Evolutionary conservation across 768 basidiomycete species (phyloP), one percentile per base, ranked within the genome.

Genomic region (Panaeolus papilionaceus): DNA sequence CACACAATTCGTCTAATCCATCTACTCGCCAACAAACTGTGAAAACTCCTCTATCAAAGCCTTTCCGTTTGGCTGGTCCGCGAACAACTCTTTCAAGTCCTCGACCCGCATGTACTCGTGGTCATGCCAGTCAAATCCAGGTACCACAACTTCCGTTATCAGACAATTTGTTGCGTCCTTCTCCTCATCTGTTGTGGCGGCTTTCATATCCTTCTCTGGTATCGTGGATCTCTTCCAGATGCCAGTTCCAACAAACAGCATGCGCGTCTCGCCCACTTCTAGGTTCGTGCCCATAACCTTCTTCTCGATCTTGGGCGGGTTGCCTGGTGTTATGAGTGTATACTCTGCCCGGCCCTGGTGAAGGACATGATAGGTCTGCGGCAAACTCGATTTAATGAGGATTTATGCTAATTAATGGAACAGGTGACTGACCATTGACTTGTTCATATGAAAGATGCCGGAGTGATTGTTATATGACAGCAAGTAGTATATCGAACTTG

Each of bases 101-200:
- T 71, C 67, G 67, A 45, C 67, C n/a, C 78, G 80, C 74, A 87
- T 70, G 68, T 79, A 87, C 20, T 75, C 64, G 69, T 88, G 86
- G 69, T 86, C 86, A 63, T 83, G 82, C 84, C 83, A 86, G 42
- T 80, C 72, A 70, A 87, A 86, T 3, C 85, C 86, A 0, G 87
- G 87, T 11, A 87, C 82, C n/a, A 88, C 86, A 4, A 89, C 83
- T 76, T 89, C 87, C 18, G 83, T 85, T 69, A 90, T 87, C 65
- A 90, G 74, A 69, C 86, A 87, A 4, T 86, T 83, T 0, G 77
- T 77, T n/a, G 71, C 66, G 40, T 80, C 75, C 66, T 75, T 74
- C 47, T 80, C 74, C 61, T 79, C 77, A 7, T 72, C 66, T 3
- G 80, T 77, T 47, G 70, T 71, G 3, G 77, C 79, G n/a, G 69